Conservation (phyloP, 768 basidiomycete species). For the Cystobasidium tubakii region DNA sequence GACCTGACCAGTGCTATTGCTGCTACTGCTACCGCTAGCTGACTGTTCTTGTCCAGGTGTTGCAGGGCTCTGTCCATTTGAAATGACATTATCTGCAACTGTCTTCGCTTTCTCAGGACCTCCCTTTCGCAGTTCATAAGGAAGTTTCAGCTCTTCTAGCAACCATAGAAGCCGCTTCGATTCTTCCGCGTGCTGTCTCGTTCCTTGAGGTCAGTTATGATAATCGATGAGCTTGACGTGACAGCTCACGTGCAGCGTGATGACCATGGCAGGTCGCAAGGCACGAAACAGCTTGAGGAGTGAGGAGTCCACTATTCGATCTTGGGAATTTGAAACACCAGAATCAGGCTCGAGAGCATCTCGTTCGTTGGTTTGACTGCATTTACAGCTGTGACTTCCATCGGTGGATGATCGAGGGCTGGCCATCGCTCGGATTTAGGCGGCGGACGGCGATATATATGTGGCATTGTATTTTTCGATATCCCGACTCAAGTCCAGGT, state of each 20-base stretch:
- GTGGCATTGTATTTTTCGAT: too few relatives aligned
- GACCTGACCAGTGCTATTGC: not conserved
- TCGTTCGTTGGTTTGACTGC: not conserved
- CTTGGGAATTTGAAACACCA: not conserved
- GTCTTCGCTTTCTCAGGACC: not conserved
- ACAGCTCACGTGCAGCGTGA: slow-evolving; percentile 1
- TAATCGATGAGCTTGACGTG: not conserved
- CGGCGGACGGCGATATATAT: too few relatives aligned
- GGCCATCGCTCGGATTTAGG: too few relatives aligned
- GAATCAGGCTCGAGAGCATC: not conserved
- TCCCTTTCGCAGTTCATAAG: slow-evolving; percentile 18
- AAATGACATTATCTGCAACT: too few relatives aligned
- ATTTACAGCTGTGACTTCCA: too few relatives aligned
- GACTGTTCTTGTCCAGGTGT: not conserved
- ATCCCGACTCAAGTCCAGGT: too few relatives aligned
- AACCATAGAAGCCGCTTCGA: slow-evolving; percentile 25
- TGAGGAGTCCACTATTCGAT: not conserved
- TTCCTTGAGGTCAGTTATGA: not conserved
- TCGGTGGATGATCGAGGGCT: too few relatives aligned
- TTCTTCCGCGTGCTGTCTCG: not conserved
- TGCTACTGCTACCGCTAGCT: not conserved
- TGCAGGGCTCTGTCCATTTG: too few relatives aligned
- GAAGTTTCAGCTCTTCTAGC: slow-evolving; percentile 23
- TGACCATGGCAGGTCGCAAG: not conserved
- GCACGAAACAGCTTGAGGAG: not conserved